phyloP scores from a whole-genome alignment of 768 basidiomycete species.

The Bullera alba region DNA sequence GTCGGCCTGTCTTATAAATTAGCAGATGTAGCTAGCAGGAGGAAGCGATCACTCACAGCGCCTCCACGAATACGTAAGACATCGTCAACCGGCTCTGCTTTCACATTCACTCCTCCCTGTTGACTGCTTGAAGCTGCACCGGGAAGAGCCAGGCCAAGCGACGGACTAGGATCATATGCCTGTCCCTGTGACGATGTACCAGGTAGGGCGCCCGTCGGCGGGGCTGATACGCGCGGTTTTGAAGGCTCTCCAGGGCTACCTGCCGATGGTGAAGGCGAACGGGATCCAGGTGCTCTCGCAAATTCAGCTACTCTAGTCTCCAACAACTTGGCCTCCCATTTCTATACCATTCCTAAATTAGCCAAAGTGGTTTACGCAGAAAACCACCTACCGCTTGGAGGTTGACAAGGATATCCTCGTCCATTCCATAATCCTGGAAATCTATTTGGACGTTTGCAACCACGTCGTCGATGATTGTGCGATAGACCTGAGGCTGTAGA shows the following conservation, averaged over 20 bases:
- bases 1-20: not conserved
- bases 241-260: constrained; percentile 53
- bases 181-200: constrained; percentile 2
- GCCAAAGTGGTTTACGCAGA: not conserved
- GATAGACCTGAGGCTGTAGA: constrained; percentile 82
- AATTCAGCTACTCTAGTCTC: constrained; percentile 95
- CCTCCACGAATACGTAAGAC: constrained; percentile 31
- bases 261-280: too few relatives aligned
- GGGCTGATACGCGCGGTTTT: constrained; percentile 7
- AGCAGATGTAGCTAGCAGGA: not conserved
- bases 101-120: constrained; percentile 15
- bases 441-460: constrained; percentile 78
- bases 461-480: constrained; percentile 93
- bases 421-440: constrained; percentile 93
- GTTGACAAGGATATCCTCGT: constrained; percentile 79
- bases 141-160: not conserved
- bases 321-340: constrained; percentile 93
- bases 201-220: constrained; percentile 2
- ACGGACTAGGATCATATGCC: not conserved
- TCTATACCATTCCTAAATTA: constrained; percentile 50
- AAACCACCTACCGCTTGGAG: constrained; percentile 72
- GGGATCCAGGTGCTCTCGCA: constrained; percentile 55
- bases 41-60: constrained; percentile 12
- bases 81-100: constrained; percentile 32
- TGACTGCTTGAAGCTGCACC: not conserved